Conservation (phyloP, 2,329 filamentous ascomycete genomes). For the Xylariaceae sp. region DNA sequence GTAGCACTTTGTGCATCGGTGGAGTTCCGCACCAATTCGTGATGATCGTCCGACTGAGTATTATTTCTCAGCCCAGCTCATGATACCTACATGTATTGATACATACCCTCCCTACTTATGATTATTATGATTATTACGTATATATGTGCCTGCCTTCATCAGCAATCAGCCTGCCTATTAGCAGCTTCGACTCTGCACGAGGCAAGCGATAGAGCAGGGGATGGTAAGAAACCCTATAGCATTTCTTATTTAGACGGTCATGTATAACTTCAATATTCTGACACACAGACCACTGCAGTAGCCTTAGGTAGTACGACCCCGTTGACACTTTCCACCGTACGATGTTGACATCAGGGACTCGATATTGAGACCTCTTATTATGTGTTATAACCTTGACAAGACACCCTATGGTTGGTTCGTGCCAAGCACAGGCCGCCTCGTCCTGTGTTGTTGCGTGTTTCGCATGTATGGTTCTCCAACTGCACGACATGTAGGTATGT, state of each 20-base stretch:
- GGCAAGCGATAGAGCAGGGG: conserved; percentile 4
- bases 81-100: too few relatives aligned
- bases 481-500: conserved; percentile 9
- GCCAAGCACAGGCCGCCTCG: neutral
- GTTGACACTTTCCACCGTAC: conserved; percentile 16
- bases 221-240: neutral
- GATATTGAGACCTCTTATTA: conserved; percentile 19
- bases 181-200: conserved; percentile 19
- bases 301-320: conserved; percentile 17
- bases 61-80: conserved; percentile 23
- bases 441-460: conserved; percentile 12
- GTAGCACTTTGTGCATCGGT: conserved; percentile 23
- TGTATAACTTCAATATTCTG: conserved; percentile 1
- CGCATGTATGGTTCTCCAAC: conserved; percentile 20
- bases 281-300: conserved; percentile 11
- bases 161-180: conserved; percentile 27
- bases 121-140: neutral
- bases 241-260: conserved; percentile 5
- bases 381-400: conserved; percentile 17
- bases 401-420: conserved; percentile 18
- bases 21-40: conserved; percentile 28
- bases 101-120: neutral
- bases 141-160: conserved; percentile 23
- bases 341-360: conserved; percentile 13
- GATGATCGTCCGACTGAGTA: too few relatives aligned